Evolutionary conservation across 106 monocot species (phyloP), one percentile per base, ranked within the genome.

Genomic region (Allium cepa): DNA sequence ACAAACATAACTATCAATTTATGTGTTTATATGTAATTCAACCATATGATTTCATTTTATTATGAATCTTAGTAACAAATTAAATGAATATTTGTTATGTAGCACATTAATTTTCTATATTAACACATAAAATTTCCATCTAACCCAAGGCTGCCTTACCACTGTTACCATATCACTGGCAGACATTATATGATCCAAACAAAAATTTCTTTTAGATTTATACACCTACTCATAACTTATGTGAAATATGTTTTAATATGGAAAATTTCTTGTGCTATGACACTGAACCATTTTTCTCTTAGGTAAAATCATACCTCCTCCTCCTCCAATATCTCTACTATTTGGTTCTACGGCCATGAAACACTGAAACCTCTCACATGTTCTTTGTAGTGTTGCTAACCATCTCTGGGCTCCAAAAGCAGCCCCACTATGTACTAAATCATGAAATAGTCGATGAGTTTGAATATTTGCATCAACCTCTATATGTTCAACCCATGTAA

Each of bases 401-500:
- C 88, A 69, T 45, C 82, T 60, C 8, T 75, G 82, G 3, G 89
- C 85, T 26, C 85, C 82, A 47, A 90, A 90, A 14, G 89, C 89
- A 9, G 45, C 53, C 11, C 89, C 89, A 50, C 85, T 82, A n/a
- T 69, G 64, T 11, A 85, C 82, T 18, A 90, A 69, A 57, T 90
- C 79, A 0, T 46, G 71, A 72, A 75, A 90, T 18, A 85, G 71
- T 3, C 63, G 36, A 55, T 79, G 79, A 14, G 48, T 56, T 0
- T 69, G 72, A 58, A 10, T 64, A 28, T 79, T 82, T 11, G 82
- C 85, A 64, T 80, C 79, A 12, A 82, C 71, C 60, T 90, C 89
- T 77, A 78, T 70, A 67, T 85, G 85, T 16, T 85, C 89, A 5
- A 90, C 77, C 89, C 89, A 90, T 18, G 79, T 77, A 8, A 87